Evolutionary conservation across 768 basidiomycete species (phyloP).

Genomic region (Collybia sp.): DNA sequence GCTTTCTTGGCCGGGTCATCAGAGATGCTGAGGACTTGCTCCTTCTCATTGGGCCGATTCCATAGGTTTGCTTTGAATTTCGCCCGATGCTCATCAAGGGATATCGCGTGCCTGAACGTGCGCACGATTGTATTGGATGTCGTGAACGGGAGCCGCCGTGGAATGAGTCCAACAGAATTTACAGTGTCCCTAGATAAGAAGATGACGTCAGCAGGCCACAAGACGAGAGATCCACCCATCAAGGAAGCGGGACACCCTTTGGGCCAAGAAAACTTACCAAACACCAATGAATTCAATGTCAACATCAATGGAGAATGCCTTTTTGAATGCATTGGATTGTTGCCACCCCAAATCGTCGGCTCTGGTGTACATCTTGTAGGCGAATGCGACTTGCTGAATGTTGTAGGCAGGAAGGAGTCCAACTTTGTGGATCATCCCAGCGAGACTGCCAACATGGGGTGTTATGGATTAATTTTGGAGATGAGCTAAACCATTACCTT

Average conservation of each 20-base stretch:
- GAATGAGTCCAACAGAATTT: constrained; percentile 53
- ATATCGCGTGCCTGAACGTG: constrained; percentile 59
- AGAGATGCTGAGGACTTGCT: constrained; percentile 21
- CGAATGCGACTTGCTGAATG: constrained; percentile 56
- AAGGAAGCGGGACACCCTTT: background rate
- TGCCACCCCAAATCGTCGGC: constrained; percentile 44
- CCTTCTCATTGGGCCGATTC: constrained; percentile 29
- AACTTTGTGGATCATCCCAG: constrained; percentile 50
- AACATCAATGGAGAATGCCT: constrained; percentile 48
- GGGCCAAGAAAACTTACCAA: constrained; percentile 28
- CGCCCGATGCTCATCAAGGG: constrained; percentile 59
- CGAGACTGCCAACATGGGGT: constrained; percentile 24
- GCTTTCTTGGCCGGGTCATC: background rate
- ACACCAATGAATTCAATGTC: constrained; percentile 57
- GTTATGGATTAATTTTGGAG: too few relatives aligned
- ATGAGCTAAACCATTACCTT: constrained; percentile 16
- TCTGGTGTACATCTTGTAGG: constrained; percentile 56
- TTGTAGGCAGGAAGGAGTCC: constrained; percentile 43
- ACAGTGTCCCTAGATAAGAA: constrained; percentile 58
- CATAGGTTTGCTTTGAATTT: constrained; percentile 56
- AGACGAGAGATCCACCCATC: background rate
- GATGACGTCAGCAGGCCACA: too few relatives aligned
- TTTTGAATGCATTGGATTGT: constrained; percentile 51
- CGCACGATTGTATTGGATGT: constrained; percentile 49
- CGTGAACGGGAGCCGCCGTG: constrained; percentile 52